These are phyloP conservation scores for Cucumis variabilis DNA, from an alignment of 331 rosid genomes.

Conservation along the genomic window DNA sequence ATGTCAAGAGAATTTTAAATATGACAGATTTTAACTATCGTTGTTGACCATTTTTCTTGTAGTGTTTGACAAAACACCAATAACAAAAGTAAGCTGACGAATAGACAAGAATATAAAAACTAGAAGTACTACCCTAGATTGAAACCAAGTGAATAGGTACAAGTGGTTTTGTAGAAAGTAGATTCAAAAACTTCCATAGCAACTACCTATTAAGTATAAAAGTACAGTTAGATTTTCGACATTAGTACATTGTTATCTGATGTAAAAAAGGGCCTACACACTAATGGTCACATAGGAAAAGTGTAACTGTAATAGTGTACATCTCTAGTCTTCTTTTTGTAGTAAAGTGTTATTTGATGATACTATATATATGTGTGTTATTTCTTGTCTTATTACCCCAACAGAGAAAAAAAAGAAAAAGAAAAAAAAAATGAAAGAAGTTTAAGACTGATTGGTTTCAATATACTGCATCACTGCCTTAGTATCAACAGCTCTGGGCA, in stretches of 20 bases:
- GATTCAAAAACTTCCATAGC: not conserved
- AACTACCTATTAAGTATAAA: not conserved
- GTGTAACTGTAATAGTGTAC: not conserved
- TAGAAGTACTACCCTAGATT: not conserved
- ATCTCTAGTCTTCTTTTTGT: not conserved
- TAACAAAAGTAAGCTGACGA: not conserved
- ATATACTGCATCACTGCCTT: constrained; percentile 5
- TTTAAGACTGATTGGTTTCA: not conserved
- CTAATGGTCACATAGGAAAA: not conserved
- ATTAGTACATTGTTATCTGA: not conserved
- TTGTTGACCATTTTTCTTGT: too few species aligned
- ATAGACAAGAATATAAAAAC: not conserved
- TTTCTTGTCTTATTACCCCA: not conserved
- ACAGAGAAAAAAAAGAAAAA: too few species aligned
- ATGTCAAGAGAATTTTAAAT: too few species aligned
- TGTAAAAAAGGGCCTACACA: not conserved
- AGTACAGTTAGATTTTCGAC: not conserved
- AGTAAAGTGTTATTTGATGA: not conserved
- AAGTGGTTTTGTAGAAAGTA: not conserved
- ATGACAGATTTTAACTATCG: too few species aligned
- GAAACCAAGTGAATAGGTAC: not conserved
- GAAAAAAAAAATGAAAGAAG: too few species aligned
- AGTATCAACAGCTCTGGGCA: not conserved
- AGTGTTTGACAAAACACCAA: too few species aligned
- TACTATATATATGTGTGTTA: not conserved